Evolutionary conservation across 2,329 filamentous ascomycete genomes (phyloP).

Genomic region (Metarhizium robertsii): DNA sequence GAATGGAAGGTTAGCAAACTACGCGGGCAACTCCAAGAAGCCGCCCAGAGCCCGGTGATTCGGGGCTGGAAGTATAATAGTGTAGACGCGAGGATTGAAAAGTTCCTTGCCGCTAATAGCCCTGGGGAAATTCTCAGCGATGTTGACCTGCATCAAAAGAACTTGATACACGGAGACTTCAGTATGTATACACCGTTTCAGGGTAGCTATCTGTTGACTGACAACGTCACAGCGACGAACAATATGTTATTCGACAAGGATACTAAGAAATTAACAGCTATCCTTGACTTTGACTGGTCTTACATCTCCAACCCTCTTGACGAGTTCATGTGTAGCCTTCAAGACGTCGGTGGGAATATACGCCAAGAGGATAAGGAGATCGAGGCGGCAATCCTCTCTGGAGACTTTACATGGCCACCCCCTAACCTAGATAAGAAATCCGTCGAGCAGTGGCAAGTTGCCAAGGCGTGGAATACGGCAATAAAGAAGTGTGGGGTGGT

Average conservation of each 20-base stretch:
- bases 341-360: slow-evolving; percentile 7
- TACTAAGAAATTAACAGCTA: slow-evolving; percentile 12
- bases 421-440: neutral
- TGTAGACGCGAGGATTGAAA: slow-evolving; percentile 8
- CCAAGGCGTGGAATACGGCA: slow-evolving; percentile 1
- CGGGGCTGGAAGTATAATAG: slow-evolving; percentile 13
- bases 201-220: too few species aligned
- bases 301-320: slow-evolving; percentile 13
- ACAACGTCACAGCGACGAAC: slow-evolving; percentile 11
- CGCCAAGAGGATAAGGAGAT: neutral
- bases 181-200: slow-evolving; percentile 11
- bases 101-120: slow-evolving; percentile 7
- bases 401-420: neutral
- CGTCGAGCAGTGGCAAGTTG: neutral
- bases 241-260: slow-evolving; percentile 16
- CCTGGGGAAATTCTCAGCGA: slow-evolving; percentile 6
- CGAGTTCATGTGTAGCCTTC: slow-evolving; percentile 14
- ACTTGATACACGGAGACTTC: slow-evolving; percentile 17
- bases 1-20: slow-evolving; percentile 10
- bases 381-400: neutral
- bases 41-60: slow-evolving; percentile 8
- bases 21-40: slow-evolving; percentile 2
- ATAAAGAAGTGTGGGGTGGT: neutral
- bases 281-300: slow-evolving; percentile 20
- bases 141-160: slow-evolving; percentile 8